Conservation (phyloP, 2,329 filamentous ascomycete species). For the Xylariaceae sp. region DNA sequence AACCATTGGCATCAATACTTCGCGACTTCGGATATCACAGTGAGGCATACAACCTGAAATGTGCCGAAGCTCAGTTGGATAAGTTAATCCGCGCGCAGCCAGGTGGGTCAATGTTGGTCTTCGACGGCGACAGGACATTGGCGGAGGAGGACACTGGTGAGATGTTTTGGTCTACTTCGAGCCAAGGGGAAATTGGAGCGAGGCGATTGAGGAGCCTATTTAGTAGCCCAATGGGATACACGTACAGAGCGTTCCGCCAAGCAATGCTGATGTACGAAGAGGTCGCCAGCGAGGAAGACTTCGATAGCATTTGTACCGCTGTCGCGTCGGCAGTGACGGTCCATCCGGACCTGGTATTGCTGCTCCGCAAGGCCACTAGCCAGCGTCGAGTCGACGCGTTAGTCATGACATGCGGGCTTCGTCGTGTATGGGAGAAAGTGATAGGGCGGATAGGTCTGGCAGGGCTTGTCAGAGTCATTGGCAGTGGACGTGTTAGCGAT, state of each 20-base stretch:
- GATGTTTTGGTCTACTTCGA: conserved; percentile 41
- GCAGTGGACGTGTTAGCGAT: conserved; percentile 42
- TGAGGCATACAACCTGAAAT: conserved; percentile 35
- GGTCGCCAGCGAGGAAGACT: conserved; percentile 31
- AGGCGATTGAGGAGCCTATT: conserved; percentile 43
- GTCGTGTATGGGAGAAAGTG: conserved; percentile 50
- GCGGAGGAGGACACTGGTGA: conserved; percentile 43
- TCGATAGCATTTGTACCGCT: conserved; percentile 39
- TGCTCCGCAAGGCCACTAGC: conserved; percentile 35
- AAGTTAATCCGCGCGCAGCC: conserved; percentile 22
- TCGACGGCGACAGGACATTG: conserved; percentile 56
- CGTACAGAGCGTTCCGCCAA: conserved; percentile 50
- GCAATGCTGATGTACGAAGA: conserved; percentile 50
- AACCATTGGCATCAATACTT: conserved; percentile 26
- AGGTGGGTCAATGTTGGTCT: conserved; percentile 42
- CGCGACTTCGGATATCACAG: conserved; percentile 35
- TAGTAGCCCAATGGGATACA: conserved; percentile 41
- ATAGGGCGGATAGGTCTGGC: conserved; percentile 40
- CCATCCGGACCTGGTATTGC: conserved; percentile 41
- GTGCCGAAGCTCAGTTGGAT: conserved; percentile 32
- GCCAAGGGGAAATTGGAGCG: neutral
- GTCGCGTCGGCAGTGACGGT: conserved; percentile 40
- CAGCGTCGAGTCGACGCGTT: conserved; percentile 40
- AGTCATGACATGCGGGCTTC: conserved; percentile 51
- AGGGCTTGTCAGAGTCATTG: conserved; percentile 44